Evolutionary conservation across 2,329 filamentous ascomycete genomes (phyloP).

Genomic region (Lachnellula cervina): DNA sequence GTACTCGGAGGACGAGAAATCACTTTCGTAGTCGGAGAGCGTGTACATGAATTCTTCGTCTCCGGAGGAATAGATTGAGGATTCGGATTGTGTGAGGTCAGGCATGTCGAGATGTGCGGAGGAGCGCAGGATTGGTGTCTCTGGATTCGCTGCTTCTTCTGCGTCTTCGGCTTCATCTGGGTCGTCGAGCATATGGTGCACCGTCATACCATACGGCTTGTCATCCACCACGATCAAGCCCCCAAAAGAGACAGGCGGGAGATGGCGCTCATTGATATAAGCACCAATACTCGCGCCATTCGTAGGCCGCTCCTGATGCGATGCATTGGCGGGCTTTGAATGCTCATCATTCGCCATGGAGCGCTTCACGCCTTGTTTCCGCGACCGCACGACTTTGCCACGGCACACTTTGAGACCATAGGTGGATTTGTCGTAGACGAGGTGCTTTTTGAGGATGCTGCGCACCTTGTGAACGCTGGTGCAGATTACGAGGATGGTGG

Average conservation of each 20-base stretch:
- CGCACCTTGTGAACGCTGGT: constrained; percentile 70
- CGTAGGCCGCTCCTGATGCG: constrained; percentile 70
- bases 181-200: constrained; percentile 91
- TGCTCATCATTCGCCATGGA: constrained; percentile 38
- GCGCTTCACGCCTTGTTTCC: constrained; percentile 37
- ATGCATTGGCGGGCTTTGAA: constrained; percentile 58
- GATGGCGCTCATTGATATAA: constrained; percentile 76
- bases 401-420: constrained; percentile 68
- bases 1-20: constrained; percentile 36
- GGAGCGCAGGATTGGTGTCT: constrained; percentile 28
- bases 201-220: constrained; percentile 86
- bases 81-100: constrained; percentile 33
- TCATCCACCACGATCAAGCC: constrained; percentile 82
- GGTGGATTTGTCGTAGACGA: constrained; percentile 60
- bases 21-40: constrained; percentile 58
- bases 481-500: constrained; percentile 74
- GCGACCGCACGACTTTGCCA: constrained; percentile 61
- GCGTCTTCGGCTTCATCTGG: constrained; percentile 46
- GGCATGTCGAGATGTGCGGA: constrained; percentile 28
- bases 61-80: constrained; percentile 29
- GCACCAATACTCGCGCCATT: constrained; percentile 93
- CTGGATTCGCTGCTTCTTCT: constrained; percentile 25
- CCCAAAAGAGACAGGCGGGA: constrained; percentile 87
- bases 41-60: constrained; percentile 54
- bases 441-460: constrained; percentile 63